These are phyloP conservation scores for Sarocladiaceae sp. DNA, from an alignment of 2,329 filamentous ascomycete species.

Conservation along the genomic window DNA sequence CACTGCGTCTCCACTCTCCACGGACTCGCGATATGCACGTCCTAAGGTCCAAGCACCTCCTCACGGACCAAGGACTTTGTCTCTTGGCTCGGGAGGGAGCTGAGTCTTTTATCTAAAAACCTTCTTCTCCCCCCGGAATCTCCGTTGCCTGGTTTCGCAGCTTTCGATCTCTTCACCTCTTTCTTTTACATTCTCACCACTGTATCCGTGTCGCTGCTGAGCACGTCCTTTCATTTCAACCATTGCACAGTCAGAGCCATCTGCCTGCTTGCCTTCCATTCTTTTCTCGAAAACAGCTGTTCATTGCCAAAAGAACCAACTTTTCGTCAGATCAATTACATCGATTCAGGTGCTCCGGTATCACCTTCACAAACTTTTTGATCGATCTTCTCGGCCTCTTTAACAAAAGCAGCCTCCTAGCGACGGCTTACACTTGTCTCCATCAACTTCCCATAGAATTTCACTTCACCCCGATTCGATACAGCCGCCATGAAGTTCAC, in stretches of 20 bases:
- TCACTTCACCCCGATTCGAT: not conserved
- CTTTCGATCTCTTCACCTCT: conserved; percentile 4
- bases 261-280: conserved; percentile 7
- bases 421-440: not conserved
- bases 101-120: not conserved
- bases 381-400: not conserved
- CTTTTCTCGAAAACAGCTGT: not conserved
- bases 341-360: conserved; percentile 4
- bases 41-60: not conserved
- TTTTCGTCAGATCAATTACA: not conserved
- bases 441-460: not conserved
- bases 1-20: conserved; percentile 1
- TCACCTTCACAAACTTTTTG: conserved; percentile 1
- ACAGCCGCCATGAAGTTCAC: conserved; percentile 29
- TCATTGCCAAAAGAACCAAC: too few species aligned
- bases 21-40: not conserved
- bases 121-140: not conserved
- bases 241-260: conserved; percentile 1
- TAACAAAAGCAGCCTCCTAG: not conserved
- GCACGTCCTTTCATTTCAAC: conserved; percentile 8
- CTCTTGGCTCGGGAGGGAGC: not conserved
- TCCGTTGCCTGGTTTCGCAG: not conserved
- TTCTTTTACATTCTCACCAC: not conserved
- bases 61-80: too few species aligned
- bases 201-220: conserved; percentile 8